These are phyloP conservation scores for Botrytis porri DNA, from an alignment of 2,329 filamentous ascomycete genomes.

Conservation along the genomic window DNA sequence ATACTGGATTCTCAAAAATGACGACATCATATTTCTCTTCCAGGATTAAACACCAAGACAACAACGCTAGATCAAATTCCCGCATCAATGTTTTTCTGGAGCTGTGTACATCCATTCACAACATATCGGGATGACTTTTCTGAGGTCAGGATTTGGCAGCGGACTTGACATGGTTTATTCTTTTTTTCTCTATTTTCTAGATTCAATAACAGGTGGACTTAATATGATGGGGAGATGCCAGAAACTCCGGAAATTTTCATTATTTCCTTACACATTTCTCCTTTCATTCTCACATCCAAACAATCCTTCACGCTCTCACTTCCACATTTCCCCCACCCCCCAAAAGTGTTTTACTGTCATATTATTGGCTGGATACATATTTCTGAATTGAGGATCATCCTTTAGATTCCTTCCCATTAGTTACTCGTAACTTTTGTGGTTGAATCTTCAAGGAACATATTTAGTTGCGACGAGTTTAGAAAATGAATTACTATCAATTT, in stretches of 20 bases:
- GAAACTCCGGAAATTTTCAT: neutral
- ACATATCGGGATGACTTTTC: too few species aligned
- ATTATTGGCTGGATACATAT: neutral
- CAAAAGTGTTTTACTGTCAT: neutral
- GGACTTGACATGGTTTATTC: neutral
- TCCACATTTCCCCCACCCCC: neutral
- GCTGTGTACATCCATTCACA: neutral
- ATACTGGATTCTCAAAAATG: too few species aligned
- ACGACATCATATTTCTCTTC: too few species aligned
- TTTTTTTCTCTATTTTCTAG: neutral
- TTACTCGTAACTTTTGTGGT: neutral
- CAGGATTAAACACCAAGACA: too few species aligned
- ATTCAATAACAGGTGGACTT: neutral
- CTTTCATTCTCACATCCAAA: neutral
- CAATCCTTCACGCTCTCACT: too few species aligned
- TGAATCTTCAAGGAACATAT: neutral
- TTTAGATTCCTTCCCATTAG: neutral
- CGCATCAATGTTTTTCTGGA: too few species aligned
- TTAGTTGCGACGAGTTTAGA: neutral
- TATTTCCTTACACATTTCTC: neutral
- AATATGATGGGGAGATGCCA: neutral
- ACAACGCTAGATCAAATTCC: too few species aligned
- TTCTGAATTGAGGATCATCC: neutral
- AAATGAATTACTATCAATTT: neutral
- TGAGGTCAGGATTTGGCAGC: neutral